Conservation (phyloP, 139 green algal genomes). For the Nannochloris sp. region DNA sequence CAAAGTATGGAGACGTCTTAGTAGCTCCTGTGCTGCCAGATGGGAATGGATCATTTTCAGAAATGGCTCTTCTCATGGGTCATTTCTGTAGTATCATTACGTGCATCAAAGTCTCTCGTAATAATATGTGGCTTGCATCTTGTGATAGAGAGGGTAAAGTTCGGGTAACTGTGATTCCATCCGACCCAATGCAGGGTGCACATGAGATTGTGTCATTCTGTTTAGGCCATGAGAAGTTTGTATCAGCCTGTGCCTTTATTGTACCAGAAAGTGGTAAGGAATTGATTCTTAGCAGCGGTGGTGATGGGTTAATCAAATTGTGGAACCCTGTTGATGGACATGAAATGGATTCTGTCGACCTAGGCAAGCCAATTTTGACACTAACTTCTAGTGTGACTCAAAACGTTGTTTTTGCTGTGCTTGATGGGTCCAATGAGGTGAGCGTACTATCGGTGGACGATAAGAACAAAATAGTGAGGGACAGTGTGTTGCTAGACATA, state of each 20-base stretch:
- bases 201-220: slow-evolving; percentile 79
- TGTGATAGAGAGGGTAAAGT: slow-evolving; percentile 70
- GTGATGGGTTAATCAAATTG: slow-evolving; percentile 61
- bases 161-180: slow-evolving; percentile 44
- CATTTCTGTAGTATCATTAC: slow-evolving; percentile 77
- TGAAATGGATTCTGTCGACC: slow-evolving; percentile 17
- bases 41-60: neutral
- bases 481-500: no score
- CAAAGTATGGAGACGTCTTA: slow-evolving; percentile 80
- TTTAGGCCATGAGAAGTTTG: slow-evolving; percentile 71
- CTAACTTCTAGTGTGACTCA: neutral
- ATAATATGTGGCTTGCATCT: slow-evolving; percentile 49
- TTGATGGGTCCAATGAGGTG: neutral
- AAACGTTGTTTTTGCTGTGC: neutral
- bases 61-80: slow-evolving; percentile 52
- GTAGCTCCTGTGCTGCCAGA: slow-evolving; percentile 15
- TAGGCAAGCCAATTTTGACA: slow-evolving; percentile 15
- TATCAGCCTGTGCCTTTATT: slow-evolving; percentile 48
- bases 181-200: slow-evolving; percentile 34
- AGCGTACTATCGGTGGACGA: no score
- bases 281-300: slow-evolving; percentile 49
- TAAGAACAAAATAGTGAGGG: no score
- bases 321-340: slow-evolving; percentile 43
- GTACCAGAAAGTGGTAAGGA: neutral
- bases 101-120: slow-evolving; percentile 37